Conservation (phyloP, 495 filamentous ascomycete genomes). For the Penicillium argentinense region DNA sequence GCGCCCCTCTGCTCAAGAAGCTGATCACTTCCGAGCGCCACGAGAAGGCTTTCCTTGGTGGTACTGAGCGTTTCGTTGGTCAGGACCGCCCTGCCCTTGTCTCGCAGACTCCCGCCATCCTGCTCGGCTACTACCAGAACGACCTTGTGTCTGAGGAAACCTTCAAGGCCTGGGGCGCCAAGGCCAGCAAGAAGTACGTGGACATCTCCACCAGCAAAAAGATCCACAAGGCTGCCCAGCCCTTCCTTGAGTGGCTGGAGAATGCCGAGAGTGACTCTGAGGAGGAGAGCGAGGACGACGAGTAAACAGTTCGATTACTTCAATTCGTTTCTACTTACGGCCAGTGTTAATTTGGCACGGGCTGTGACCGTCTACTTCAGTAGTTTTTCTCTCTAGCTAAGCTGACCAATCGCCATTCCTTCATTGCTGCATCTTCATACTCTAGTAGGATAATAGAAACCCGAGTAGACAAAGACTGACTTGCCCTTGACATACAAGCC, state of each 20-base stretch:
- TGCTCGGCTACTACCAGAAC: conserved; percentile 82
- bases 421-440: not conserved
- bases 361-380: not conserved
- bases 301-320: conserved; percentile 13
- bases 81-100: conserved; percentile 78
- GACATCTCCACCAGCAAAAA: conserved; percentile 88
- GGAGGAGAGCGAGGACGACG: conserved; percentile 58
- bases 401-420: conserved; percentile 29
- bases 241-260: conserved; percentile 91
- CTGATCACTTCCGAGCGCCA: conserved; percentile 88
- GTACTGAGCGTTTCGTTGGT: conserved; percentile 88
- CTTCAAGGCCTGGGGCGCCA: conserved; percentile 85
- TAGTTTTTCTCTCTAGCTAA: conserved; percentile 21
- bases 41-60: conserved; percentile 96
- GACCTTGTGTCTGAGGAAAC: conserved; percentile 86
- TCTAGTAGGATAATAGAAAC: not conserved
- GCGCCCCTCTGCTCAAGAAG: conserved; percentile 86
- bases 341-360: not conserved
- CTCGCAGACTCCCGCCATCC: conserved; percentile 76
- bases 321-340: not conserved
- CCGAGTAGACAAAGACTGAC: too few species aligned
- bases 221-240: conserved; percentile 90
- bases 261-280: conserved; percentile 87
- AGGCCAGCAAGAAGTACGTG: conserved; percentile 97
- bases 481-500: too few species aligned